Conservation (phyloP, 2,329 filamentous ascomycete species). For the Nakataea oryzae region DNA sequence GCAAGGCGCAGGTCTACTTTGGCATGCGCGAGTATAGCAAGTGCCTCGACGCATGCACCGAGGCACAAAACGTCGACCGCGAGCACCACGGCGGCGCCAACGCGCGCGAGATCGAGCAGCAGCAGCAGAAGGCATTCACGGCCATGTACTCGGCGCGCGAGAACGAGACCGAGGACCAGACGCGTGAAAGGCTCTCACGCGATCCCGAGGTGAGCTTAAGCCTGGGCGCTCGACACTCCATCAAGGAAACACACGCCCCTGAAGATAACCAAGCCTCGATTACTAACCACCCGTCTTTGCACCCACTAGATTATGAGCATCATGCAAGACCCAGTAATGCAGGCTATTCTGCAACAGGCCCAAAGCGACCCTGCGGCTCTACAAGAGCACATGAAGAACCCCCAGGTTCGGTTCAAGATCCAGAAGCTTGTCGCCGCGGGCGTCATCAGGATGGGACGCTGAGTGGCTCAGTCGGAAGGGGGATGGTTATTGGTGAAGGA, state of each 20-base stretch:
- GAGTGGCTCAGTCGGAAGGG: background rate
- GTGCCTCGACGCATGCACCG: conserved; percentile 74
- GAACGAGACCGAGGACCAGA: conserved; percentile 94
- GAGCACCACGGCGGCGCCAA: conserved; percentile 63
- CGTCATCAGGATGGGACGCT: conserved; percentile 58
- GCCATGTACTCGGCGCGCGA: conserved; percentile 86
- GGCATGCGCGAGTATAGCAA: conserved; percentile 98
- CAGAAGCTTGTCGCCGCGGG: conserved; percentile 91
- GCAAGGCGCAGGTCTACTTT: conserved; percentile 90
- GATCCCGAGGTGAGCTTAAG: conserved; percentile 69
- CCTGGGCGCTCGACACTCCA: background rate
- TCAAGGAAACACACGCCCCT: too few species aligned
- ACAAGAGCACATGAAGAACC: conserved; percentile 95
- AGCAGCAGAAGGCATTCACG: conserved; percentile 83
- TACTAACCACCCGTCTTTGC: conserved; percentile 14
- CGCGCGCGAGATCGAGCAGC: conserved; percentile 81
- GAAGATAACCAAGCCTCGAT: background rate
- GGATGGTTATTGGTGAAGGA: background rate
- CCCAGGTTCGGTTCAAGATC: conserved; percentile 73
- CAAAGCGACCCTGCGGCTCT: conserved; percentile 87
- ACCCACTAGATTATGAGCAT: conserved; percentile 64
- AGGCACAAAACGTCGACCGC: conserved; percentile 68
- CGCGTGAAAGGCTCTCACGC: conserved; percentile 76
- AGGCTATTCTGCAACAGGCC: conserved; percentile 92
- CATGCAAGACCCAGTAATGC: conserved; percentile 95